Base-by-base conservation (phyloP, 345 rosid species). In the Erucastrum elatum region DNA sequence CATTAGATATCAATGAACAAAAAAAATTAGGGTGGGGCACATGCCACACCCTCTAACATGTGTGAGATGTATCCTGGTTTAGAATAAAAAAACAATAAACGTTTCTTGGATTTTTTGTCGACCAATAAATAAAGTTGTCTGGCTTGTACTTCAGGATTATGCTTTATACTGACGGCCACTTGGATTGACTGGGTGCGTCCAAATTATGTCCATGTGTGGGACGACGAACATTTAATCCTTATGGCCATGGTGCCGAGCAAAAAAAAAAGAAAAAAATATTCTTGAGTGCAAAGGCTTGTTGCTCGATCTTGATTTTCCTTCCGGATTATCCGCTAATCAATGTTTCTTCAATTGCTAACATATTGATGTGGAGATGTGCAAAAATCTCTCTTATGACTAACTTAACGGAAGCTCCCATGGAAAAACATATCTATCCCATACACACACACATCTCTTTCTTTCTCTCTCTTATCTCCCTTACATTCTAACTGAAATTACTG, bases 21-120 rank as follows among this genome's bases (percentile, higher is more conserved):
- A 31, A 31, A 31, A 31, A 31, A 4, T 27, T 27, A 27, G 30
- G 30, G 30, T 27, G 30, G 30, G 30, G 2, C 30, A 27, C 30
- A 27, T 27, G 2, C 30, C 30, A 27, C 30, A 27, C 30, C 30
- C 30, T 27, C 30, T 27, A 31, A 31, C n/a, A 27, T 39, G 60
- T 39, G 60, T 44, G 16, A 44, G 12, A 25, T 49, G 75, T 61
- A 69, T 39, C 16, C 21, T 69, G 37, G 64, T 61, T 6, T 70
- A 9, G 64, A 63, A 75, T 62, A 68, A 61, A 4, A 2, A 15
- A 70, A 70, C 64, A 70, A 33, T 77, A 64, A 77, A 63, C 70
- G 64, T 70, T 70, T 17, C 13, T 55, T 77, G 79, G 51, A 33
- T 16, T 76, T 39, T 59, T 60, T 13, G 15, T 60, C 6, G 21